A percentile compares a stretch with the other conserved stretches of the same genome.
Conservation (phyloP, 2,329 filamentous ascomycete species). For the Fusarium sp. region DNA sequence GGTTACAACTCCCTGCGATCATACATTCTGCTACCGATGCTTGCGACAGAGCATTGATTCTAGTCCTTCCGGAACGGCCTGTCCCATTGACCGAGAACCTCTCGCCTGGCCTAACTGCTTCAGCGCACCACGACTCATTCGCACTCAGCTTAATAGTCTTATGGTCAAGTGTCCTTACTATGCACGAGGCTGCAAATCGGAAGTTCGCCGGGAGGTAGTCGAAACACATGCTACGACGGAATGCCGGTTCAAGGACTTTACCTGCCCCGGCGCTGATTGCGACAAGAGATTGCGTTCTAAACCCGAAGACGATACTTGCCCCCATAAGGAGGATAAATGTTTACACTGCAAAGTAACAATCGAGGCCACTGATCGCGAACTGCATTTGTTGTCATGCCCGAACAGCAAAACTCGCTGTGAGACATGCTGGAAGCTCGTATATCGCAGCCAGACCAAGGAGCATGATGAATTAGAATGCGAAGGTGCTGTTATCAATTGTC, state of each 20-base stretch:
- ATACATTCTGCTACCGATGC: slow-evolving; percentile 71
- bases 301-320: slow-evolving; percentile 61
- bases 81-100: slow-evolving; percentile 67
- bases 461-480: slow-evolving; percentile 61
- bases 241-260: slow-evolving; percentile 64
- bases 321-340: slow-evolving; percentile 63
- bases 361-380: slow-evolving; percentile 54
- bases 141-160: slow-evolving; percentile 69
- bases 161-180: slow-evolving; percentile 67
- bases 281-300: slow-evolving; percentile 61
- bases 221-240: slow-evolving; percentile 65
- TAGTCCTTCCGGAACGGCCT: slow-evolving; percentile 54
- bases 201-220: slow-evolving; percentile 62
- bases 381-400: slow-evolving; percentile 53
- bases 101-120: slow-evolving; percentile 52
- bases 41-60: slow-evolving; percentile 55
- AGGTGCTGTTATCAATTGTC: slow-evolving; percentile 61
- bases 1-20: slow-evolving; percentile 69
- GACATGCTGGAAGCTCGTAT: slow-evolving; percentile 57
- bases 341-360: slow-evolving; percentile 61
- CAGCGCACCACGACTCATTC: slow-evolving; percentile 58
- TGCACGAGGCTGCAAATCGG: slow-evolving; percentile 58
- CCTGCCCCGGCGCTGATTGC: slow-evolving; percentile 65
- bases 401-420: slow-evolving; percentile 60
- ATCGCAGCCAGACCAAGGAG: slow-evolving; percentile 55